These are phyloP conservation scores for Pseudopyrenochaeta lycopersici DNA, from an alignment of 2,329 filamentous ascomycete species.

Conservation along the genomic window DNA sequence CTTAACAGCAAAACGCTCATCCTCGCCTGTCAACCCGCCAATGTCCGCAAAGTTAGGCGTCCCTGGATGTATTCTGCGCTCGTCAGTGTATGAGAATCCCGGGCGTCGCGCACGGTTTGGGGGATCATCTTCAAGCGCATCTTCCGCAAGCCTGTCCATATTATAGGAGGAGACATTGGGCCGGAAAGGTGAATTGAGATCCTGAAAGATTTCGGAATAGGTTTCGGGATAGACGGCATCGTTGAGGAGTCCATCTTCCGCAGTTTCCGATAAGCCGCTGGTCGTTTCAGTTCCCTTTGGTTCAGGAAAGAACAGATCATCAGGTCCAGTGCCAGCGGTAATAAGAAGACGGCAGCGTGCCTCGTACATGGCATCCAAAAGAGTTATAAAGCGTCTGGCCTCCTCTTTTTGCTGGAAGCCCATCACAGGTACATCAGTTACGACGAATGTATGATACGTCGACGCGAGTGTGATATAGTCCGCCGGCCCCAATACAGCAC, in stretches of 20 bases:
- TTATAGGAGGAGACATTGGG: slow-evolving; percentile 77
- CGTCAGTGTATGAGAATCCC: slow-evolving; percentile 36
- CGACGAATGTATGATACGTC: slow-evolving; percentile 79
- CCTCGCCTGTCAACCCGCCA: slow-evolving; percentile 77
- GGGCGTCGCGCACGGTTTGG: slow-evolving; percentile 52
- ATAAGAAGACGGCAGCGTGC: slow-evolving; percentile 80
- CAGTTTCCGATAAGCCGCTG: slow-evolving; percentile 7
- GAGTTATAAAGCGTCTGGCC: slow-evolving; percentile 79
- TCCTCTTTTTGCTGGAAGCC: slow-evolving; percentile 78
- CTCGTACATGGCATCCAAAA: slow-evolving; percentile 80
- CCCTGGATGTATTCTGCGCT: slow-evolving; percentile 26
- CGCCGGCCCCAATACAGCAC: slow-evolving; percentile 72
- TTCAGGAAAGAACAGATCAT: slow-evolving; percentile 78
- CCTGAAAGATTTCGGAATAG: slow-evolving; percentile 79
- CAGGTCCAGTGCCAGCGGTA: slow-evolving; percentile 72
- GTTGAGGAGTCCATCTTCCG: slow-evolving; percentile 23
- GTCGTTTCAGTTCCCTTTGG: slow-evolving; percentile 1
- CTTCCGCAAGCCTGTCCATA: slow-evolving; percentile 48
- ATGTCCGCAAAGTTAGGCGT: slow-evolving; percentile 72
- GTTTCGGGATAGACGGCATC: slow-evolving; percentile 72
- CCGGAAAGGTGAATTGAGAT: slow-evolving; percentile 77
- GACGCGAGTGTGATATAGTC: slow-evolving; percentile 86
- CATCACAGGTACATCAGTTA: slow-evolving; percentile 74
- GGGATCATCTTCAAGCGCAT: slow-evolving; percentile 61
- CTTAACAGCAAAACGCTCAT: slow-evolving; percentile 84